These are phyloP conservation scores for Prunus kanzakura DNA, from an alignment of 306 rosid species.

Conservation along the genomic window DNA sequence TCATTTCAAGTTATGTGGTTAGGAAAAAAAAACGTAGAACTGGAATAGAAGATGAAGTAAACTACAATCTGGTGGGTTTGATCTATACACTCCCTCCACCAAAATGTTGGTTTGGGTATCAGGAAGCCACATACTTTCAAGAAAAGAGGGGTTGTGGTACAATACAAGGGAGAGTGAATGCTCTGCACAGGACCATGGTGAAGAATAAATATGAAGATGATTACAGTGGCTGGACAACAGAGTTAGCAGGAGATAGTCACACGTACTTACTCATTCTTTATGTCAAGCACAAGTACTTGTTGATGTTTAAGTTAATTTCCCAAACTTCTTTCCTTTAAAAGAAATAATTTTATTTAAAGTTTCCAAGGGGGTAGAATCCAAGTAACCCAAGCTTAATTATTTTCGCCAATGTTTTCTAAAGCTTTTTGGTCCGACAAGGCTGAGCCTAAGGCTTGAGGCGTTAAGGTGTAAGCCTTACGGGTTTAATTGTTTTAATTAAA, in stretches of 20 bases:
- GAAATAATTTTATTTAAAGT: neutral
- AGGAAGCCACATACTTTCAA: neutral
- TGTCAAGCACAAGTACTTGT: neutral
- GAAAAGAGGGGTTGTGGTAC: neutral
- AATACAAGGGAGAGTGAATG: neutral
- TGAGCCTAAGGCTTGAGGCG: neutral
- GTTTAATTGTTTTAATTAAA: no score
- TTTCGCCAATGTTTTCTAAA: neutral
- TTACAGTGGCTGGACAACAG: neutral
- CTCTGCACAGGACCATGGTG: neutral
- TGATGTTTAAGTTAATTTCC: neutral
- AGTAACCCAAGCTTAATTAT: neutral
- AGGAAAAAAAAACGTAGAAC: neutral
- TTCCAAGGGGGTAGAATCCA: neutral
- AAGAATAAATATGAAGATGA: neutral
- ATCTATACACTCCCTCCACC: neutral
- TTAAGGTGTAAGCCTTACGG: neutral
- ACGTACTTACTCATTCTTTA: neutral
- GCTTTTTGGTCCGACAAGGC: neutral
- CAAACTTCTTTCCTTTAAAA: neutral
- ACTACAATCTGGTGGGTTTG: neutral
- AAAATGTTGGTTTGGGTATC: no score
- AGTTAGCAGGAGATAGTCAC: neutral
- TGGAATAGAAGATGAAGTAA: neutral
- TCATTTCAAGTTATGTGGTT: neutral